Evolutionary conservation across 768 basidiomycete species (phyloP).

Genomic region (Panaeolus cyanescens): DNA sequence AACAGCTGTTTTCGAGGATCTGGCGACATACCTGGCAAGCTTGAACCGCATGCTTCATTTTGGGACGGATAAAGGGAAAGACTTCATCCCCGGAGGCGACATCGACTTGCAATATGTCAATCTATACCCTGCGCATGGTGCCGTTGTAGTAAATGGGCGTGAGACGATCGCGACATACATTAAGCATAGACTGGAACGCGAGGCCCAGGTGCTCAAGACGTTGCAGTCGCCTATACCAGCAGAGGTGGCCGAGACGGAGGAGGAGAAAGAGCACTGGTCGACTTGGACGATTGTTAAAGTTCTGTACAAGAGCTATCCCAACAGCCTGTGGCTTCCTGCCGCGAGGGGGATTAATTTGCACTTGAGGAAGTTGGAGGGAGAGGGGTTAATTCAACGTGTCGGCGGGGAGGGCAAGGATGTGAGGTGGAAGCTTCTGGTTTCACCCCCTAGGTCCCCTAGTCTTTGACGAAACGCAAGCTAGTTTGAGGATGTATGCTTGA

Average conservation of each 20-base stretch:
- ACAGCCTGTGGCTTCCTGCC: slow-evolving; percentile 71
- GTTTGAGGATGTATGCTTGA: background rate
- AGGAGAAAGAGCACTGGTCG: slow-evolving; percentile 43
- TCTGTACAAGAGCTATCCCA: slow-evolving; percentile 76
- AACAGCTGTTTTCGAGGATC: slow-evolving; percentile 86
- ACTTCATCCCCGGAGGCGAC: slow-evolving; percentile 3
- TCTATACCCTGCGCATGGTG: slow-evolving; percentile 92
- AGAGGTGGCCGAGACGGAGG: slow-evolving; percentile 10
- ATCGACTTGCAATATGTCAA: slow-evolving; percentile 32
- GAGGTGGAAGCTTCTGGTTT: slow-evolving; percentile 42
- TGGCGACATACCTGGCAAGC: slow-evolving; percentile 67
- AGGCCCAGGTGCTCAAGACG: slow-evolving; percentile 69
- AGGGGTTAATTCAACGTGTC: slow-evolving; percentile 54
- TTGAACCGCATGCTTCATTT: slow-evolving; percentile 60
- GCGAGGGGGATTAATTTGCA: slow-evolving; percentile 71
- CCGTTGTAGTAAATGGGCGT: slow-evolving; percentile 65
- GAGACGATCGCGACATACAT: slow-evolving; percentile 72
- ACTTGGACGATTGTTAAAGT: slow-evolving; percentile 64
- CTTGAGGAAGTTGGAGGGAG: slow-evolving; percentile 68
- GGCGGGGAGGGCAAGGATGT: slow-evolving; percentile 55
- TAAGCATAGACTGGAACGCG: slow-evolving; percentile 77
- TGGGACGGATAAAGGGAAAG: slow-evolving; percentile 21
- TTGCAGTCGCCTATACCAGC: slow-evolving; percentile 38
- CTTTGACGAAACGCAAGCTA: slow-evolving; percentile 13
- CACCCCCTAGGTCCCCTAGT: slow-evolving; percentile 15